A percentile compares a stretch with the other conserved stretches of the same genome.
Evolutionary conservation across 805 yeast species (phyloP).

Genomic region (Metschnikowia borealis): DNA sequence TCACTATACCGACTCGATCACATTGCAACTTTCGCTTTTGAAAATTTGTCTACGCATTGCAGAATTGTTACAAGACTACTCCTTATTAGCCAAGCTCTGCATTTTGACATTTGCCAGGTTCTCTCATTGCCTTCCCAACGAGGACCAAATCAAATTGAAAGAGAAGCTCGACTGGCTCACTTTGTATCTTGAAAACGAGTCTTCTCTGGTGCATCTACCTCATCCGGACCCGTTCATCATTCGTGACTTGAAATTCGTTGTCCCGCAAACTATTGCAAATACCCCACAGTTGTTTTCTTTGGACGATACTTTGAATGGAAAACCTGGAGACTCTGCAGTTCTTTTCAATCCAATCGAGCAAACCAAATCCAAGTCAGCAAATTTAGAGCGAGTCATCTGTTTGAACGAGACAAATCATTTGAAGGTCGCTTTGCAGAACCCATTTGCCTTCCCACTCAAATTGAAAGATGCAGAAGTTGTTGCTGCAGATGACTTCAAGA

Average conservation of each 20-base stretch:
- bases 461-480: slow-evolving; percentile 46
- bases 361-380: slow-evolving; percentile 27
- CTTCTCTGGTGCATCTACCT: slow-evolving; percentile 24
- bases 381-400: slow-evolving; percentile 44
- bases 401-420: slow-evolving; percentile 56
- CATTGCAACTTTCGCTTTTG: slow-evolving; percentile 53
- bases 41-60: slow-evolving; percentile 51
- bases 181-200: slow-evolving; percentile 21
- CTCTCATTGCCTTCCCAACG: slow-evolving; percentile 47
- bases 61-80: slow-evolving; percentile 45
- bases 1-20: slow-evolving; percentile 44
- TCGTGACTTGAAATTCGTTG: slow-evolving; percentile 41
- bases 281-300: slow-evolving; percentile 5
- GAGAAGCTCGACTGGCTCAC: slow-evolving; percentile 26
- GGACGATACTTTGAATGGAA: neutral
- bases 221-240: slow-evolving; percentile 78
- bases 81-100: slow-evolving; percentile 40
- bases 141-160: slow-evolving; percentile 52
- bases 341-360: slow-evolving; percentile 51
- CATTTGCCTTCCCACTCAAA: slow-evolving; percentile 70
- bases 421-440: slow-evolving; percentile 63
- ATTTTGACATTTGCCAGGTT: slow-evolving; percentile 54
- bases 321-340: slow-evolving; percentile 7
- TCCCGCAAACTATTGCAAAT: slow-evolving; percentile 4
- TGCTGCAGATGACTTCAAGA: slow-evolving; percentile 24